A percentile compares a stretch with the other conserved stretches of the same genome.
Conservation (phyloP, 1,284 basidiomycete genomes). For the Cutaneotrichosporon mucoides region DNA sequence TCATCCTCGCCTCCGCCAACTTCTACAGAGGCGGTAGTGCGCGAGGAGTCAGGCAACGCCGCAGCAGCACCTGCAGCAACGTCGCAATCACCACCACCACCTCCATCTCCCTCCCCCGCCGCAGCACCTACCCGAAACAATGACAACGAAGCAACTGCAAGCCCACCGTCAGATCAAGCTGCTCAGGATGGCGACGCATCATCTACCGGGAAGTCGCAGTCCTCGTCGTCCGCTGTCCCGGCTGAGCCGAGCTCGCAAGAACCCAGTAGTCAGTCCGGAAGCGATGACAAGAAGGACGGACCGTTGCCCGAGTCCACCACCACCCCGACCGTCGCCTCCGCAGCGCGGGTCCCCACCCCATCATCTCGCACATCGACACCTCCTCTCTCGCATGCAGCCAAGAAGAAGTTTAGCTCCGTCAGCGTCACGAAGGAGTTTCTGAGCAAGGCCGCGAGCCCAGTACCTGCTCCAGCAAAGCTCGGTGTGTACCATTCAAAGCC, state of each 20-base stretch:
- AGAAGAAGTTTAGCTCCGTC: constrained; percentile 78
- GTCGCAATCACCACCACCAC: too few relatives aligned
- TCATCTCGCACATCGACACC: constrained; percentile 43
- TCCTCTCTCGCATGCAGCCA: constrained; percentile 35
- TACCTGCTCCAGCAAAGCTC: constrained; percentile 23
- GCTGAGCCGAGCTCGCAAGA: neutral
- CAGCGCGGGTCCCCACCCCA: constrained; percentile 32
- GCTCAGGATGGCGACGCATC: too few relatives aligned
- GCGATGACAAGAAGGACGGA: constrained; percentile 1
- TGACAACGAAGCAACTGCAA: too few relatives aligned
- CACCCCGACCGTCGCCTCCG: constrained; percentile 3
- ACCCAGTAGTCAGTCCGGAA: too few relatives aligned
- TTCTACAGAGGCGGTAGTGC: too few relatives aligned
- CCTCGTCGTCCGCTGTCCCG: too few relatives aligned
- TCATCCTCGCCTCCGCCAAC: neutral
- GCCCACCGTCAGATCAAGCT: too few relatives aligned
- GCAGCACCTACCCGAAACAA: too few relatives aligned
- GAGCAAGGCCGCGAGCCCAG: constrained; percentile 62
- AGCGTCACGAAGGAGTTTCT: constrained; percentile 93
- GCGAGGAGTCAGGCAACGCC: too few relatives aligned
- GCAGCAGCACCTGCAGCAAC: too few relatives aligned
- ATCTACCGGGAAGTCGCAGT: too few relatives aligned
- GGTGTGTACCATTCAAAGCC: neutral
- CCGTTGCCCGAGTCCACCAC: neutral
- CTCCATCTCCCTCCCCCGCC: too few relatives aligned